A percentile compares a stretch with the other conserved stretches of the same genome.
Conservation (phyloP, 2,329 filamentous ascomycete species). For the Lachnum nothofagi region DNA sequence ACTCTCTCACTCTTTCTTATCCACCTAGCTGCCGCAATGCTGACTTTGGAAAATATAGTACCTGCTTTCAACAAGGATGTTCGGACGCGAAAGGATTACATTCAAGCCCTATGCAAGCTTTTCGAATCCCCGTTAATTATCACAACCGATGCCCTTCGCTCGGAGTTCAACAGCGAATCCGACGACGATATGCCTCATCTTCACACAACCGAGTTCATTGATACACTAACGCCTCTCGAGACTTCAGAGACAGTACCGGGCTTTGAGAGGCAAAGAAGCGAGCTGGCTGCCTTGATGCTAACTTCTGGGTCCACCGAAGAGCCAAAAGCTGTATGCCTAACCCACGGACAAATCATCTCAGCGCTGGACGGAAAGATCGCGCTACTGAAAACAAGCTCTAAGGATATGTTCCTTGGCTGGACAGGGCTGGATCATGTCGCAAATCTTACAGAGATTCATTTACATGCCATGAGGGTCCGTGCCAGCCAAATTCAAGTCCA, state of each 20-base stretch:
- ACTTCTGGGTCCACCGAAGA: constrained; percentile 50
- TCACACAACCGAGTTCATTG: not conserved
- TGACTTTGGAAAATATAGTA: constrained; percentile 3
- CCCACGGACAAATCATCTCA: constrained; percentile 39
- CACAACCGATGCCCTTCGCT: constrained; percentile 17
- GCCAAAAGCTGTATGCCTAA: constrained; percentile 45
- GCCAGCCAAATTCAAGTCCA: constrained; percentile 43
- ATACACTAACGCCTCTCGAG: not conserved
- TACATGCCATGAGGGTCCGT: constrained; percentile 41
- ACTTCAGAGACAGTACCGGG: not conserved
- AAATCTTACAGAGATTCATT: constrained; percentile 46
- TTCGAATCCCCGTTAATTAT: constrained; percentile 27
- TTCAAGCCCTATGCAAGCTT: constrained; percentile 28
- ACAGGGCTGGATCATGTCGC: constrained; percentile 50
- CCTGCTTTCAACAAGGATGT: constrained; percentile 31
- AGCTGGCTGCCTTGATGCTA: constrained; percentile 41
- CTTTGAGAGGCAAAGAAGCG: not conserved
- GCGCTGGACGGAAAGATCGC: constrained; percentile 39
- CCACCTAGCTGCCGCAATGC: too few species aligned
- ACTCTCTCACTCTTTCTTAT: too few species aligned
- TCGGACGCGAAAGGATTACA: constrained; percentile 28
- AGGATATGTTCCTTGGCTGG: constrained; percentile 35
- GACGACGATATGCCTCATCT: constrained; percentile 2
- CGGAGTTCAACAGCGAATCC: constrained; percentile 18
- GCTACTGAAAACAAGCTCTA: constrained; percentile 25